Evolutionary conservation across 495 filamentous ascomycete genomes (phyloP).

Genomic region (Penicillium lagena): DNA sequence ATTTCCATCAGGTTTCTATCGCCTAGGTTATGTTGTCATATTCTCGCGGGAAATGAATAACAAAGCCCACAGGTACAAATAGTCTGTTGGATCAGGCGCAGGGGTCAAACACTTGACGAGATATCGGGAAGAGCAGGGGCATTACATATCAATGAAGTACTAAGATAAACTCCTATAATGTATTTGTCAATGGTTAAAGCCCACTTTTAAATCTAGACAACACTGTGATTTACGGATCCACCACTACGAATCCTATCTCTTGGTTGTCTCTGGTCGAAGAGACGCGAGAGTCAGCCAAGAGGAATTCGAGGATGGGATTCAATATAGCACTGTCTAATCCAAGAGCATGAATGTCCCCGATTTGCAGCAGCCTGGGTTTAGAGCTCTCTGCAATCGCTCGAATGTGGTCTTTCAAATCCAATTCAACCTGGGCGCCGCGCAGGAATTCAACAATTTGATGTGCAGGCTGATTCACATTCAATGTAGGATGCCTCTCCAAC

Average conservation of each 20-base stretch:
- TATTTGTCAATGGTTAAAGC: no score
- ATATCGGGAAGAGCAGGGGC: no score
- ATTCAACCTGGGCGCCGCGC: constrained; percentile 25
- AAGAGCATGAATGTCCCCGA: constrained; percentile 25
- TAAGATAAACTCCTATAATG: no score
- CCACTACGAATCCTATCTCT: background rate
- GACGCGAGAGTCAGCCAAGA: constrained; percentile 30
- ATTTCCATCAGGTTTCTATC: no score
- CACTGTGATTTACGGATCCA: no score
- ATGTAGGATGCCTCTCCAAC: constrained; percentile 26
- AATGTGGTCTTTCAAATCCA: constrained; percentile 32
- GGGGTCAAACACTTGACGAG: no score
- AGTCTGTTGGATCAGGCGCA: no score
- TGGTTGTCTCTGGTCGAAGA: background rate
- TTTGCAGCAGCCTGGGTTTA: constrained; percentile 12
- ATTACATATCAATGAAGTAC: no score
- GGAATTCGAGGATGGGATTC: constrained; percentile 36
- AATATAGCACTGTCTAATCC: constrained; percentile 25
- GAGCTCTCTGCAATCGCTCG: constrained; percentile 22
- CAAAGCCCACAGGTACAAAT: no score
- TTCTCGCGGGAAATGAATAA: no score
- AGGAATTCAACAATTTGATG: constrained; percentile 27
- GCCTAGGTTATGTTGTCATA: no score
- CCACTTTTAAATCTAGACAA: no score
- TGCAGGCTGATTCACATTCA: constrained; percentile 16